Base-by-base conservation (phyloP, 1,284 basidiomycete species). In the Termitomyces sp. region DNA sequence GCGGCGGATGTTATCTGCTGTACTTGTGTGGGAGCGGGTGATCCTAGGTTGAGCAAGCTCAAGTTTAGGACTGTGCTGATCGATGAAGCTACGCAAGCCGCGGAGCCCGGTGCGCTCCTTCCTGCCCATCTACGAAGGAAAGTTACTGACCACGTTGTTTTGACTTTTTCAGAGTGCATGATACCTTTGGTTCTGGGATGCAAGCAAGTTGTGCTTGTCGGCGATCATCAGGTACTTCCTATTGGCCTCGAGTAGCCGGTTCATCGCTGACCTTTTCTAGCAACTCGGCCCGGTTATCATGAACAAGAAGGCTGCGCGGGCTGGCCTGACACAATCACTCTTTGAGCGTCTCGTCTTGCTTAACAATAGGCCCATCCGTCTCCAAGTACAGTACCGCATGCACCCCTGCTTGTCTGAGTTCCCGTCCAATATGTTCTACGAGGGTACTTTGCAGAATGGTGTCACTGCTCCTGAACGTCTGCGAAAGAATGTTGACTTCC, bases 341-440 rank as follows among this genome's bases (percentile, higher is more conserved):
- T 99, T 99, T 66, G 97, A 99, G 71, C 90, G 97, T 38, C 85
- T 99, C 50, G 94, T 99, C 61, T 81, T 98, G 49, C 86, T 99
- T 53, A 89, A 90, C 46, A 99, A 99, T 71, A 84, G 94, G 24
- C 97, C 97, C 17, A 99, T 99, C 65, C 94, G 97, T 59, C 82
- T 99, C 34, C 94, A 99, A 74, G 97, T 99, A 43, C 97, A 99
- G 73, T 99, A 99, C 69, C 95, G 97, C 70, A 99, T 99, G 97
- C 97, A 99, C 70, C 97, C 97, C 13, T 98, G 96, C 71, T 79
- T 99, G 46, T 98, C 97, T 47, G 95, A 99, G 72, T 99, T 99
- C 76, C 96, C 97, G 1, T 97, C 94, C 58, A 99, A 99, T 74
- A 98, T 99, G 96, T 99, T 99, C 76, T 99, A 99, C 74, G 97